Evolutionary conservation across 2,329 filamentous ascomycete species (phyloP).

Genomic region (Neonectria magnoliae): DNA sequence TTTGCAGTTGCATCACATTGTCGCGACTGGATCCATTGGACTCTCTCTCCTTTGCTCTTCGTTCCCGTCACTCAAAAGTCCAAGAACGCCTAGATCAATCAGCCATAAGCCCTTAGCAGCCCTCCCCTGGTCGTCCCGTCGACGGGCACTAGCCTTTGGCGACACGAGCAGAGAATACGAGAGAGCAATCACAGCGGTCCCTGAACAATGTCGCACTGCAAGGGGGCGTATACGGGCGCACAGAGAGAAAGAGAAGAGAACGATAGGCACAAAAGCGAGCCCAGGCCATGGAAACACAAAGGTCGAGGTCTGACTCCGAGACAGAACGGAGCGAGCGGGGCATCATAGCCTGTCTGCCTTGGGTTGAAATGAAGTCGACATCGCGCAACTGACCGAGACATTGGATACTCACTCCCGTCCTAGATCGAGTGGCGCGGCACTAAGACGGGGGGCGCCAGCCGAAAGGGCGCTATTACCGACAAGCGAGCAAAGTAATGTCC

Average conservation of each 20-base stretch:
- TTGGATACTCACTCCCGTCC: background rate
- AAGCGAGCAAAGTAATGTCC: background rate
- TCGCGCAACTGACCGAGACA: background rate
- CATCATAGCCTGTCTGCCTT: no score
- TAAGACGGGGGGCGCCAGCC: background rate
- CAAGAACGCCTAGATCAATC: background rate
- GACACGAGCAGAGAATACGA: conserved; percentile 15
- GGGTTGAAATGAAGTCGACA: conserved; percentile 1
- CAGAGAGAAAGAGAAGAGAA: background rate
- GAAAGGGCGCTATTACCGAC: background rate
- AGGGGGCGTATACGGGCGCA: background rate
- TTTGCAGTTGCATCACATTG: background rate
- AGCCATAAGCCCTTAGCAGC: background rate
- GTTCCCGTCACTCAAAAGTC: background rate
- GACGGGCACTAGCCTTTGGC: background rate
- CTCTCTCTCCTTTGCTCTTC: background rate
- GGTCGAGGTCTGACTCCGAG: background rate
- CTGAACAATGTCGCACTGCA: conserved; percentile 3
- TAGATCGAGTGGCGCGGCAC: conserved; percentile 1
- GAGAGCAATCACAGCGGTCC: conserved; percentile 8
- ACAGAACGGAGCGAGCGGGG: background rate
- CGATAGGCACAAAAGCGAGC: no score
- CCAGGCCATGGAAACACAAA: background rate
- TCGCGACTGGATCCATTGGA: no score
- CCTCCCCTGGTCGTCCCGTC: conserved; percentile 16